Conservation (phyloP, 2,329 filamentous ascomycete genomes). For the Helminthosporium solani region DNA sequence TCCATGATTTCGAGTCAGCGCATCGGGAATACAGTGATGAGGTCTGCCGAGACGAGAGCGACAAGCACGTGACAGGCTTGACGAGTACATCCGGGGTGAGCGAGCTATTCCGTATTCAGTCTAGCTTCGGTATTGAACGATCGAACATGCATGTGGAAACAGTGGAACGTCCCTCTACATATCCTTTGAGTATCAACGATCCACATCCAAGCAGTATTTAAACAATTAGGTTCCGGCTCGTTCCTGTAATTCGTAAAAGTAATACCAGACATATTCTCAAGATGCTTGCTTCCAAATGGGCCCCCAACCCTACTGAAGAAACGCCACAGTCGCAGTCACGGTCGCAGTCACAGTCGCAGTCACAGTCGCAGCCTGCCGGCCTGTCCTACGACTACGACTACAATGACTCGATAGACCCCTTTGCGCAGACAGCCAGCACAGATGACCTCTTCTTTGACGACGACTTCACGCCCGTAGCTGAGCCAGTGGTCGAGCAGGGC, state of each 20-base stretch:
- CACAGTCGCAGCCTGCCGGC: conserved; percentile 14
- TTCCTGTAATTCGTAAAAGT: neutral
- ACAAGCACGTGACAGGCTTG: no score
- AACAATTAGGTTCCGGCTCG: neutral
- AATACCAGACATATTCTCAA: neutral
- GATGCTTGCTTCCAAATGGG: conserved; percentile 40
- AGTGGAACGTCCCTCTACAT: neutral
- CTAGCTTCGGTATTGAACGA: neutral
- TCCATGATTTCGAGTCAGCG: no score
- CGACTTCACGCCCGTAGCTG: conserved; percentile 50
- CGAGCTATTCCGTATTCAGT: neutral
- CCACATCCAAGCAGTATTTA: neutral
- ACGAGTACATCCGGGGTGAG: no score
- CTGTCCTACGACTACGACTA: conserved; percentile 32
- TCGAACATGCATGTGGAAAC: no score
- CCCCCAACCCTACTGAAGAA: conserved; percentile 14
- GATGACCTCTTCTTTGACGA: conserved; percentile 56
- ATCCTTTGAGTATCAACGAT: no score
- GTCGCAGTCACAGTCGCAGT: conserved; percentile 2
- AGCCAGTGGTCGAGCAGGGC: conserved; percentile 43
- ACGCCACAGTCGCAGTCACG: conserved; percentile 1
- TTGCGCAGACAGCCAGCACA: conserved; percentile 52
- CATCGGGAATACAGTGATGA: no score
- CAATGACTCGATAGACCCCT: conserved; percentile 44
- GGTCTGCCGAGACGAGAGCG: no score